Evolutionary conservation across 495 filamentous ascomycete species (phyloP), one percentile per base, ranked within the genome.

Genomic region (Poronia punctata): DNA sequence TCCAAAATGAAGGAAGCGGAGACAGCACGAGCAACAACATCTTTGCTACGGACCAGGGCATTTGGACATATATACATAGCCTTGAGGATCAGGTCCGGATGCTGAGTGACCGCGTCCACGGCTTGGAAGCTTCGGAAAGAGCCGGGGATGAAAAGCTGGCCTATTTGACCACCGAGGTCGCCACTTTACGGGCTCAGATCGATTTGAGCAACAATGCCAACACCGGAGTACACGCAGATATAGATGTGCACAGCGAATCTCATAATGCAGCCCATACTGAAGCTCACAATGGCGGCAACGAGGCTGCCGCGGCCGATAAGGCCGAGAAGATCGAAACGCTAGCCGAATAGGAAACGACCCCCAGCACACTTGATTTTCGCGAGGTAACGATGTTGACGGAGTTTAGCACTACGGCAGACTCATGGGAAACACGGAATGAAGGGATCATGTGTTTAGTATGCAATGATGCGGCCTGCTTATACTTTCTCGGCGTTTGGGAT

Each of bases 251-350:
- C n/a, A n/a, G n/a, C n/a, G n/a, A n/a, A n/a, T n/a, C n/a, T n/a
- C n/a, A n/a, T n/a, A n/a, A n/a, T n/a, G n/a, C n/a, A n/a, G n/a
- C 70, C 75, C 76, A 72, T 79, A 89, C 72, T 75, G 94, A 94
- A 88, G 88, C 88, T 78, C 88, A 95, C 50, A 46, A 53, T 15
- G 42, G 46, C 74, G 83, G 88, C 72, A 94, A 95, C 77, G 87
- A 95, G 72, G 78, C 88, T 72, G 88, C 89, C 76, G 85, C 88
- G 79, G 88, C 88, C 73, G 88, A 88, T 62, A 90, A 95, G 82
- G 77, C 95, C 73, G 96, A 98, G 87, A 94, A 87, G 80, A 92
- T 80, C n/a, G n/a, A n/a, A n/a, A n/a, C n/a, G n/a, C n/a, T n/a
- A n/a, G n/a, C n/a, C n/a, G n/a, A n/a, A n/a, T n/a, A n/a, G n/a